Percentiles rank a stretch among this genome's conserved stretches.
These are phyloP conservation scores for Boletus sp. DNA, from an alignment of 1,284 basidiomycete genomes.

Conservation along the genomic window DNA sequence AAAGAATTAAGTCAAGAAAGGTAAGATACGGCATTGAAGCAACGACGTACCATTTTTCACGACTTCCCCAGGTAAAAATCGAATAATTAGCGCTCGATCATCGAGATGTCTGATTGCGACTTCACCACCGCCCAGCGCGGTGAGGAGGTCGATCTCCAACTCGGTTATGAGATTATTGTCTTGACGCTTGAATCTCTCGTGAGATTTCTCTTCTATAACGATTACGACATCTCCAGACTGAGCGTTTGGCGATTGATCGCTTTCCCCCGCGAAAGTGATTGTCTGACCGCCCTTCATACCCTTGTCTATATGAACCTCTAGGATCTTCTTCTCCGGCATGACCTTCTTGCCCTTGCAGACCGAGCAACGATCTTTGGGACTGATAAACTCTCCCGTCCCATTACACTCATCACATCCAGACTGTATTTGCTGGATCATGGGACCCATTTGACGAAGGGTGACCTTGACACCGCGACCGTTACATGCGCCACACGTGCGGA, in stretches of 20 bases:
- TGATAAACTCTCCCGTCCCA: conserved; percentile 92
- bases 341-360: conserved; percentile 96
- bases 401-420: conserved; percentile 91
- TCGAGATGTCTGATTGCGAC: conserved; percentile 93
- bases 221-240: conserved; percentile 97
- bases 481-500: conserved; percentile 78
- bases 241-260: conserved; percentile 90
- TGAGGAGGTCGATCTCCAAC: conserved; percentile 89
- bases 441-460: conserved; percentile 93
- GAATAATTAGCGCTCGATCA: conserved; percentile 83
- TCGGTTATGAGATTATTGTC: conserved; percentile 90
- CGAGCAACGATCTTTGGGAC: conserved; percentile 90
- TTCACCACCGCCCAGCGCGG: conserved; percentile 90
- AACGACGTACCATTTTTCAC: conserved; percentile 79
- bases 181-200: conserved; percentile 88
- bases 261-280: conserved; percentile 92
- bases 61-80: conserved; percentile 86
- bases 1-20: conserved; percentile 10
- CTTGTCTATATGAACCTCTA: conserved; percentile 99
- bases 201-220: conserved; percentile 93
- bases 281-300: conserved; percentile 99
- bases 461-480: conserved; percentile 90
- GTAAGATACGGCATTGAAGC: conserved; percentile 9
- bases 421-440: conserved; percentile 99
- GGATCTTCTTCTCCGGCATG: conserved; percentile 90